Evolutionary conservation across 805 yeast species (phyloP).

Genomic region (Zygosaccharomyces kombuchaensis): DNA sequence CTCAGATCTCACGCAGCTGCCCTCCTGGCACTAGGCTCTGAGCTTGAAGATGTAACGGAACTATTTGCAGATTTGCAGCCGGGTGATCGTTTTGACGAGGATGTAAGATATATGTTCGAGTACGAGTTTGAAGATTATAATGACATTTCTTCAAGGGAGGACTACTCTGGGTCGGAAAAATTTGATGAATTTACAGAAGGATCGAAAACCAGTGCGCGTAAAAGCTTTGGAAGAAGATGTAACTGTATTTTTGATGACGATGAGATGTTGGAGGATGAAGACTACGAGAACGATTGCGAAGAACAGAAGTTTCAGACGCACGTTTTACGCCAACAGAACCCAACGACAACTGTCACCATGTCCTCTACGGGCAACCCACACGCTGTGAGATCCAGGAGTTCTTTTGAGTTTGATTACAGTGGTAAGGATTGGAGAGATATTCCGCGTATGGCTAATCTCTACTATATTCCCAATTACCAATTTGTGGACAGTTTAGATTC

Average conservation of each 20-base stretch:
- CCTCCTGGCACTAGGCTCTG: conserved; percentile 46
- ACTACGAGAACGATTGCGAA: conserved; percentile 28
- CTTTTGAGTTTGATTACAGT: conserved; percentile 50
- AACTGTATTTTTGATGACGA: conserved; percentile 38
- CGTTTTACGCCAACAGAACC: conserved; percentile 11
- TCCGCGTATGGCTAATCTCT: conserved; percentile 54
- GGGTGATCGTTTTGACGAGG: conserved; percentile 67
- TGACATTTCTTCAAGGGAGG: conserved; percentile 32
- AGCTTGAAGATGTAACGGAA: conserved; percentile 48
- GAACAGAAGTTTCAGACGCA: conserved; percentile 16
- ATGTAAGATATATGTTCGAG: conserved; percentile 56
- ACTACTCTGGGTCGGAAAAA: conserved; percentile 20
- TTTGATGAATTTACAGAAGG: conserved; percentile 18
- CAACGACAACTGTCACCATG: conserved; percentile 11
- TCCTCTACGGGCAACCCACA: conserved; percentile 13
- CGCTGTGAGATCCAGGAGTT: conserved; percentile 37
- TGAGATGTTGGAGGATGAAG: conserved; percentile 25
- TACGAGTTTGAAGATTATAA: conserved; percentile 46
- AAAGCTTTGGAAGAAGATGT: conserved; percentile 32
- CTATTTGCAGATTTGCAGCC: conserved; percentile 51
- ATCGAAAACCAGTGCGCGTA: conserved; percentile 15
- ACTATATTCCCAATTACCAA: conserved; percentile 27
- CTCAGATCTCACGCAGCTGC: conserved; percentile 56
- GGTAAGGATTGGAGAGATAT: conserved; percentile 74
- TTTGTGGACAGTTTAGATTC: conserved; percentile 19